phyloP scores from a whole-genome alignment of 305 asterid species.

The Solanum hybrid region DNA sequence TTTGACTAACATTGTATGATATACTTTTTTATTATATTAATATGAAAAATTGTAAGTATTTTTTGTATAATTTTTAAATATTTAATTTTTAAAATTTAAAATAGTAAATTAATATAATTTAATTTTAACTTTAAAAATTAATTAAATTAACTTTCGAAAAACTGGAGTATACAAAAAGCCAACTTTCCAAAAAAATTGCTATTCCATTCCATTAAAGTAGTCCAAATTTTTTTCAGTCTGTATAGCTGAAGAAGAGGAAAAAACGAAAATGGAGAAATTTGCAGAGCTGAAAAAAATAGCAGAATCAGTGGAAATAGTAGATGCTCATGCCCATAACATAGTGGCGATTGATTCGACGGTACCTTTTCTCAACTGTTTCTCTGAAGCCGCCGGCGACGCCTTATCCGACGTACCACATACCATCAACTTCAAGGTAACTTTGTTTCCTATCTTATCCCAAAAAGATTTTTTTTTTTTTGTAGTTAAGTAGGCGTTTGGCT shows the following conservation, averaged over 20 bases:
- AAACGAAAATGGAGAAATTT: slow-evolving; percentile 41
- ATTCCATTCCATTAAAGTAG: neutral
- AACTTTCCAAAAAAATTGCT: neutral
- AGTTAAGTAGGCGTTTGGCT: neutral
- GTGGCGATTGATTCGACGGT: slow-evolving; percentile 59
- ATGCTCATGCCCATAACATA: slow-evolving; percentile 85
- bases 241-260: neutral
- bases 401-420: slow-evolving; percentile 49
- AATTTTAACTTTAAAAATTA: too few species aligned
- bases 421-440: slow-evolving; percentile 71
- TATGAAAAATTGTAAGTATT: rapidly evolving
- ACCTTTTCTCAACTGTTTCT: slow-evolving; percentile 66
- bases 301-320: slow-evolving; percentile 58
- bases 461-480: neutral
- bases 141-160: too few species aligned
- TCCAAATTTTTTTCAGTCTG: neutral
- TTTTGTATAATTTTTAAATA: too few species aligned
- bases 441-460: neutral
- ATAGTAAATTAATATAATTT: too few species aligned
- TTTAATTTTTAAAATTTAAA: too few species aligned
- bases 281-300: slow-evolving; percentile 49
- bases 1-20: too few species aligned
- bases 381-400: slow-evolving; percentile 48
- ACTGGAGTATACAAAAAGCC: rapidly evolving
- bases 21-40: too few species aligned